Evolutionary conservation across 225 moss, liverwort and hornwort genomes (phyloP), one percentile per base, ranked within the genome.

Genomic region (Pseudoscleropodium purum): DNA sequence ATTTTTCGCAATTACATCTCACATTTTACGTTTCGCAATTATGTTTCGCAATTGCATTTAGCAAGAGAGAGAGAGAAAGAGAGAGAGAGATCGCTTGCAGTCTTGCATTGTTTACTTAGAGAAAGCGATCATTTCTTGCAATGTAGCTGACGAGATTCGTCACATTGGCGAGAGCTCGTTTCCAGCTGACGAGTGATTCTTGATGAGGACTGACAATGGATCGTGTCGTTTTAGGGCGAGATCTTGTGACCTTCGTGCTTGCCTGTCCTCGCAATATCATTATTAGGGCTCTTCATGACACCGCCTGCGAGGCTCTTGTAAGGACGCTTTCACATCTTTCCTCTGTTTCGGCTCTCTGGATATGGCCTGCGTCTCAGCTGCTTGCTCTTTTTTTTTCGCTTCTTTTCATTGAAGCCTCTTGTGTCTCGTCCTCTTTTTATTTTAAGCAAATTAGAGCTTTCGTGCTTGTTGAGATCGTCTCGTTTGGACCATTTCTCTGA

Each of bases 231-330:
- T 87, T 87, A 78, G 87, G 87, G 85, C 57, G 89, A 90, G 88
- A 91, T 93, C 90, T 84, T 83, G 79, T 83, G 91, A 90, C 84
- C 60, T 83, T 88, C 68, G 91, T 31, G 85, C 87, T 89, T 78
- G 70, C 82, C 64, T 91, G 92, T 93, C 88, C 91, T 90, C 86
- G 88, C 86, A 75, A 75, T 45, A 76, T 75, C 90, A 90, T 93
- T 87, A 93, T 90, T 90, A 78, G 57, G 43, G 75, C 74, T 75
- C 84, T 90, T 93, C 69, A 91, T 91, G 93, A 88, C 86, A 49
- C 74, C 79, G 68, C 85, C 87, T 90, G 75, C 59, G 79, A 84
- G 80, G 56, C 68, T 23, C 56, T 77, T 82, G 79, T 69, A 63
- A 88, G 90, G 91, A 86, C 88, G 54, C 84, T 43, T 88, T 91